Evolutionary conservation across 345 rosid species (phyloP).

Genomic region (Bruguiera parviflora): DNA sequence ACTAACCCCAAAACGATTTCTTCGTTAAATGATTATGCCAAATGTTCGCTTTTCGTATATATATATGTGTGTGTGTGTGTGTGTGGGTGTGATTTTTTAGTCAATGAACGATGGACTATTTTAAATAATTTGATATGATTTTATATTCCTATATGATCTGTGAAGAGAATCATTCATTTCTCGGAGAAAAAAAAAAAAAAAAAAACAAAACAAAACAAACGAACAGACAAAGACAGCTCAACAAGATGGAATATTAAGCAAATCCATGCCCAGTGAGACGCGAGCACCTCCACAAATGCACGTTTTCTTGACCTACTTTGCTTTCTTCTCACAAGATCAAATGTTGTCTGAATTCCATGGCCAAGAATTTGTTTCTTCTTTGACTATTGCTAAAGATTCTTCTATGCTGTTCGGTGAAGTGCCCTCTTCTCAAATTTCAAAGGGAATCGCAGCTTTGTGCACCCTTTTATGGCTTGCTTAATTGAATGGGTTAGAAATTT

Average conservation of each 20-base stretch:
- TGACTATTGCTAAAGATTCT: conserved; percentile 2
- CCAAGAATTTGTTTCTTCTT: background rate
- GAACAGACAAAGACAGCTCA: background rate
- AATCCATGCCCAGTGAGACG: conserved; percentile 13
- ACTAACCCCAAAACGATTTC: no score
- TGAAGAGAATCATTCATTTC: conserved; percentile 16
- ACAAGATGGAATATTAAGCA: conserved; percentile 22
- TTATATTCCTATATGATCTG: background rate
- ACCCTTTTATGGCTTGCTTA: background rate
- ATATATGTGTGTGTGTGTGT: no score
- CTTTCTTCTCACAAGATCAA: background rate
- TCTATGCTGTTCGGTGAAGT: background rate
- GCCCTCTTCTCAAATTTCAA: conserved; percentile 7
- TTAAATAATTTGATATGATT: background rate
- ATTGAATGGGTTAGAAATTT: conserved; percentile 13
- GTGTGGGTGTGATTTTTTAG: background rate
- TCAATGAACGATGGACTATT: background rate
- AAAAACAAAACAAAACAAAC: conserved; percentile 1
- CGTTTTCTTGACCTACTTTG: no score
- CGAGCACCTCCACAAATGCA: conserved; percentile 12
- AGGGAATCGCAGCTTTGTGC: conserved; percentile 19
- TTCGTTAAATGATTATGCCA: no score
- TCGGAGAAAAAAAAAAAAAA: background rate
- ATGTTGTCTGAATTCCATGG: background rate
- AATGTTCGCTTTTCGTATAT: no score